These are phyloP conservation scores for Tieghemiomyces parasiticus DNA, from an alignment of 192 early-diverging fungal species.

Conservation along the genomic window DNA sequence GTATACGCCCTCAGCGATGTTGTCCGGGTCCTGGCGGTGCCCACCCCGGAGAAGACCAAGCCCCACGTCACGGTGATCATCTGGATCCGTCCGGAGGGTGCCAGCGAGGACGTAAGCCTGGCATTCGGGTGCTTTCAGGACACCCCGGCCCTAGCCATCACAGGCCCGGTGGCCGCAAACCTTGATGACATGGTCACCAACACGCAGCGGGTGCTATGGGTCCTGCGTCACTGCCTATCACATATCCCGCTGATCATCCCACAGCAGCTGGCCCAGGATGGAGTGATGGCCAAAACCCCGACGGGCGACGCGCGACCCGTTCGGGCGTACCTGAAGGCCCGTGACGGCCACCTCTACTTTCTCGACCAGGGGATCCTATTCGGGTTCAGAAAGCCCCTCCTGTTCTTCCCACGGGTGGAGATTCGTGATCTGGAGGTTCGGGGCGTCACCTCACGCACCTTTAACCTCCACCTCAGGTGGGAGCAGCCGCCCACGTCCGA, in stretches of 20 bases:
- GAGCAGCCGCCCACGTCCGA: not conserved
- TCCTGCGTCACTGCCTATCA: not conserved
- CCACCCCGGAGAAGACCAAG: constrained; percentile 13
- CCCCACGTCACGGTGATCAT: constrained; percentile 10
- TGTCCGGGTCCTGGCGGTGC: constrained; percentile 10
- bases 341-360: constrained; percentile 25
- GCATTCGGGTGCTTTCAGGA: constrained; percentile 7
- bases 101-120: not conserved
- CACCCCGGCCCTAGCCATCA: not conserved
- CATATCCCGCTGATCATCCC: not conserved
- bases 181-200: not conserved
- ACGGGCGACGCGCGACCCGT: not conserved
- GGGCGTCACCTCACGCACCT: constrained; percentile 22
- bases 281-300: constrained; percentile 5
- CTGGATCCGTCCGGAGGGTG: not conserved
- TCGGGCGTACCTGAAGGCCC: constrained; percentile 14
- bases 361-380: constrained; percentile 29
- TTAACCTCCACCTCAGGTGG: constrained; percentile 17
- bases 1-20: not conserved
- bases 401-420: constrained; percentile 24
- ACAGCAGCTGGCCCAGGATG: not conserved
- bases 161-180: not conserved
- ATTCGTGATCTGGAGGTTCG: constrained; percentile 20
- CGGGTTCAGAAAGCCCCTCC: constrained; percentile 35
- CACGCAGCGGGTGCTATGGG: not conserved